These are phyloP conservation scores for Vitis rotundifolia DNA, from an alignment of 164 flowering plant species.

Conservation along the genomic window DNA sequence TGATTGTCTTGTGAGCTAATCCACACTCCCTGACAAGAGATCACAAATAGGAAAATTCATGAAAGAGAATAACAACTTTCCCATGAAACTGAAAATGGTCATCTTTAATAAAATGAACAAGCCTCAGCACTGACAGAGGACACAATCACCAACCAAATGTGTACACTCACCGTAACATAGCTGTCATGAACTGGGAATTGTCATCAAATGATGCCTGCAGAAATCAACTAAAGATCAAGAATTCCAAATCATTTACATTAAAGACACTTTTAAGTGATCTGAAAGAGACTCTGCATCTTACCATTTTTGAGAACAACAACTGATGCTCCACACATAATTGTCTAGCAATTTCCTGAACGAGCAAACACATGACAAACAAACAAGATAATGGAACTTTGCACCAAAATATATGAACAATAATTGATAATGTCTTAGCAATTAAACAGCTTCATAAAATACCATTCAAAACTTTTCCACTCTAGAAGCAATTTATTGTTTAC, in stretches of 20 bases:
- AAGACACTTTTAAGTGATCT: conserved; percentile 6
- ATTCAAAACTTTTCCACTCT: no score
- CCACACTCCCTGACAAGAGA: conserved; percentile 76
- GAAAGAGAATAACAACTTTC: neutral
- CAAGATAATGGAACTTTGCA: neutral
- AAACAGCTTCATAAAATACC: neutral
- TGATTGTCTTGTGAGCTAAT: conserved; percentile 85
- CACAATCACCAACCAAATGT: neutral
- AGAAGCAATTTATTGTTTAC: no score
- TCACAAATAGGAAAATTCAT: conserved; percentile 1
- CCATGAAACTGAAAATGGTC: neutral
- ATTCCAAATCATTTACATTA: neutral
- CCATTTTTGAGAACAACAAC: conserved; percentile 84
- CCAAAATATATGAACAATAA: neutral
- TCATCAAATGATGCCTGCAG: conserved; percentile 94
- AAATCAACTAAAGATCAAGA: conserved; percentile 12
- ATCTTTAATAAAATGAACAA: no score
- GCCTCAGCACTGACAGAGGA: no score
- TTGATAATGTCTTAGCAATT: no score
- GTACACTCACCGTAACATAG: conserved; percentile 72
- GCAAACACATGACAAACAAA: conserved; percentile 8
- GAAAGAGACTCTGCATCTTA: conserved; percentile 24
- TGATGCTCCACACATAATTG: conserved; percentile 91
- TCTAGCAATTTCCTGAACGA: conserved; percentile 83
- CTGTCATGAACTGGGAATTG: conserved; percentile 82